phyloP scores from a whole-genome alignment of 225 moss, liverwort and hornwort species.

The Climacium dendroides region DNA sequence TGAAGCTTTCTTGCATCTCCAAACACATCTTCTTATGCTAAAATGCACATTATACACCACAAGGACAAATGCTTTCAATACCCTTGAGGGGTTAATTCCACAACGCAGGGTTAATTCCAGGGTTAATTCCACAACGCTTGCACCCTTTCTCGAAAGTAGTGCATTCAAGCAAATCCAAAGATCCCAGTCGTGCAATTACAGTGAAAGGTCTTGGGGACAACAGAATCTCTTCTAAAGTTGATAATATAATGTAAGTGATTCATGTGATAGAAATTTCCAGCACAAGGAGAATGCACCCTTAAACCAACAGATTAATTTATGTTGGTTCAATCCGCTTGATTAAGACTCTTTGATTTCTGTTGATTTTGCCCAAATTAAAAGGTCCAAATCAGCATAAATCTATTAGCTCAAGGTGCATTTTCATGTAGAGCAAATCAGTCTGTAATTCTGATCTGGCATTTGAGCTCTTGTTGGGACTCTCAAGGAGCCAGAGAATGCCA shows the following conservation, averaged over 20 bases:
- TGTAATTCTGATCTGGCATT: background rate
- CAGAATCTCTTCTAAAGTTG: background rate
- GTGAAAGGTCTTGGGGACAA: no score
- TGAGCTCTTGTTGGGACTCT: background rate
- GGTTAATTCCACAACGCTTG: background rate
- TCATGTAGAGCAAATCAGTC: background rate
- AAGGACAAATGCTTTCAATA: background rate
- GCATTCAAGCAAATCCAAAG: background rate
- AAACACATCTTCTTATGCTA: no score
- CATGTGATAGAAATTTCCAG: background rate
- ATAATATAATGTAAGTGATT: background rate
- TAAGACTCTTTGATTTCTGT: background rate
- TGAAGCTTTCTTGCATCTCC: background rate
- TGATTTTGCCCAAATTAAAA: background rate
- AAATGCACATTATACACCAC: background rate
- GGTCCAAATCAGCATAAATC: background rate
- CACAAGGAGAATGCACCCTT: background rate
- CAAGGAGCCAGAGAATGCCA: background rate
- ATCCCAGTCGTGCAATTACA: background rate
- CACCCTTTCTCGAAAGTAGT: no score
- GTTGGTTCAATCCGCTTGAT: background rate
- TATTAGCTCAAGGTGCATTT: background rate
- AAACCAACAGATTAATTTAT: background rate
- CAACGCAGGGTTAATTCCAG: background rate
- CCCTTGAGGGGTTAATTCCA: background rate